Evolutionary conservation across 2,329 filamentous ascomycete species (phyloP).

Genomic region (Ceratocystis alfenasii): DNA sequence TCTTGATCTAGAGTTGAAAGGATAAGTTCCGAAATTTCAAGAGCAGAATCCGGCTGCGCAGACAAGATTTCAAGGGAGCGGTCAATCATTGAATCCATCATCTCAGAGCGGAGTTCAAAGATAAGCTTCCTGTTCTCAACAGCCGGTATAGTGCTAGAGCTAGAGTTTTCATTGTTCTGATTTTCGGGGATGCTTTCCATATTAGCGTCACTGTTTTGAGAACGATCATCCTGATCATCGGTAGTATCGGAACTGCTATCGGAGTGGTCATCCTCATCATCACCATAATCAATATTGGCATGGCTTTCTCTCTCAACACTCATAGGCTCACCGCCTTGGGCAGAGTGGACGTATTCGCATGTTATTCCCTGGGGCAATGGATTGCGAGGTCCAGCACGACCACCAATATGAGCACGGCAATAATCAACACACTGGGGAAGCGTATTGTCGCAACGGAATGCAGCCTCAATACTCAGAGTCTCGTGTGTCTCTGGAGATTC

Average conservation of each 20-base stretch:
- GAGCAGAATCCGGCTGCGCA: slow-evolving; percentile 74
- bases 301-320: slow-evolving; percentile 23
- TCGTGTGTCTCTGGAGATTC: slow-evolving; percentile 26
- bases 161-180: slow-evolving; percentile 25
- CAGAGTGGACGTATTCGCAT: slow-evolving; percentile 26
- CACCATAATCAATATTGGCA: slow-evolving; percentile 23
- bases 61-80: slow-evolving; percentile 83
- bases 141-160: not conserved
- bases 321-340: slow-evolving; percentile 24
- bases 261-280: slow-evolving; percentile 24
- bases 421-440: slow-evolving; percentile 55
- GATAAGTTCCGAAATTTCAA: slow-evolving; percentile 83
- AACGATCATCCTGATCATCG: slow-evolving; percentile 22
- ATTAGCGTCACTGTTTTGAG: slow-evolving; percentile 19
- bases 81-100: slow-evolving; percentile 71
- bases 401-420: slow-evolving; percentile 50
- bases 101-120: slow-evolving; percentile 49
- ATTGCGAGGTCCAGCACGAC: slow-evolving; percentile 49
- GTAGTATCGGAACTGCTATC: slow-evolving; percentile 20
- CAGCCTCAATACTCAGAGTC: slow-evolving; percentile 60
- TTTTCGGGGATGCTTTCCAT: slow-evolving; percentile 25
- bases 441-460: slow-evolving; percentile 69
- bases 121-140: slow-evolving; percentile 30
- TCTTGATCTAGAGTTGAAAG: slow-evolving; percentile 54
- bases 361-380: slow-evolving; percentile 44